Evolutionary conservation across 2,329 filamentous ascomycete species (phyloP), one percentile per base, ranked within the genome.

Genomic region (Aspergillus puulaauensis): DNA sequence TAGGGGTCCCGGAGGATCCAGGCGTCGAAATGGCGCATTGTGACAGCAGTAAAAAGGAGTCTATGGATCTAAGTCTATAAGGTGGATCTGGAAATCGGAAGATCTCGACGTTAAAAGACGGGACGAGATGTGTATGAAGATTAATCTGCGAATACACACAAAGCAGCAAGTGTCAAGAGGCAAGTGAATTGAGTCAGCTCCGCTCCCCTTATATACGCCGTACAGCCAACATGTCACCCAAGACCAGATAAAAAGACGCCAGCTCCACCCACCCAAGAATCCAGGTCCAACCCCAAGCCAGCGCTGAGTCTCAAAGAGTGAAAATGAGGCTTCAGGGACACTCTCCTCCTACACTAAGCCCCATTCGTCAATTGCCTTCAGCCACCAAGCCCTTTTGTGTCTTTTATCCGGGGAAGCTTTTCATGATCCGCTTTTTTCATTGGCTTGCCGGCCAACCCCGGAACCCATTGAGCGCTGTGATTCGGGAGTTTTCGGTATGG

Each of bases 1-100:
- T 75, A 75, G 43, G 73, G 73, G 53, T 75, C 72, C 21, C 73
- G 70, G 19, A 75, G 61, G 59, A 75, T 56, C 73, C 73, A 75
- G 54, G 72, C 63, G 52, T 75, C 73, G 61, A 75, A 75, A 58
- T 75, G 73, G 47, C 73, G 70, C 72, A 75, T 74, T 24, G 45
- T 61, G 50, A 35, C 15, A 33, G 21, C 52, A 27, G 11, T n/a
- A 21, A n/a, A 31, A 33, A 35, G 49, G 21, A 12, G 21, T 27
- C 41, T 54, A 40, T 53, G 14, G 15, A 35, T 27, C n/a, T 51
- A 37, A 50, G 19, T 17, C 12, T n/a, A 31, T 14, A 35, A 37
- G 33, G 54, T 43, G 48, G 31, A 37, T 33, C 41, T 27, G 14
- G 15, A 35, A 44, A 19, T 23, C 23, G 15, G 41, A 40, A 31